Base-by-base conservation (phyloP, 768 basidiomycete species). In the Rhizopogon roseolus region DNA sequence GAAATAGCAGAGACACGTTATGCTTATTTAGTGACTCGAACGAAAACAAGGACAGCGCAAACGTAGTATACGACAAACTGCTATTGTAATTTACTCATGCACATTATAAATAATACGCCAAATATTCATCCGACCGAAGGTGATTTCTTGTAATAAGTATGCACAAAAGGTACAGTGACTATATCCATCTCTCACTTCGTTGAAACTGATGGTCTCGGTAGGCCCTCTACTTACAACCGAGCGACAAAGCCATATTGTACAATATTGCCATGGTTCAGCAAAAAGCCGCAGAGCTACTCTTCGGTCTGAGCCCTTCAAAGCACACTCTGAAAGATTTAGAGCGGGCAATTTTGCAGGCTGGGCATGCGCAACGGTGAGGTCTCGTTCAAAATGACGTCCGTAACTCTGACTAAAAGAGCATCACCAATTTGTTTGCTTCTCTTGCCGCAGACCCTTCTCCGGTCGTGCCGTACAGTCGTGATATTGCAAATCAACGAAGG, bases 201-300 rank as follows among this genome's bases (percentile, higher is more conserved):
- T 17, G 27, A 19, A 45, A 34, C 16, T 16, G 29, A 8, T 53
- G 28, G 52, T 37, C 50, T 57, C 61, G 22, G 53, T 28, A 98
- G 95, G 94, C 95, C 1, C 75, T 89, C 14, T 86, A 91, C 58
- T 70, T 93, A 6, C 85, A 88, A 59, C 93, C 94, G 0, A 80
- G 77, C 52, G 97, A 99, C 73, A 94, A 95, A 65, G 90, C 93
- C 3, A 84, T 88, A 49, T 56, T 93, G 41, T 98, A 95, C 72
- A 98, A 99, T 68, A 91, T 98, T 62, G 95, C 96, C 52, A 95
- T 99, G 89, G 93, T 98, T 34, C 87, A 95, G 68, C 97, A 99
- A 67, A 98, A 98, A 70, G 86, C 90, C 0, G 90, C 93, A 0
- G 96, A 98, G 67, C 79, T 98, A 72, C 72, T 98, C n/a, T n/a